Conservation (phyloP, 2,329 filamentous ascomycete genomes). For the Venturia asperata region DNA sequence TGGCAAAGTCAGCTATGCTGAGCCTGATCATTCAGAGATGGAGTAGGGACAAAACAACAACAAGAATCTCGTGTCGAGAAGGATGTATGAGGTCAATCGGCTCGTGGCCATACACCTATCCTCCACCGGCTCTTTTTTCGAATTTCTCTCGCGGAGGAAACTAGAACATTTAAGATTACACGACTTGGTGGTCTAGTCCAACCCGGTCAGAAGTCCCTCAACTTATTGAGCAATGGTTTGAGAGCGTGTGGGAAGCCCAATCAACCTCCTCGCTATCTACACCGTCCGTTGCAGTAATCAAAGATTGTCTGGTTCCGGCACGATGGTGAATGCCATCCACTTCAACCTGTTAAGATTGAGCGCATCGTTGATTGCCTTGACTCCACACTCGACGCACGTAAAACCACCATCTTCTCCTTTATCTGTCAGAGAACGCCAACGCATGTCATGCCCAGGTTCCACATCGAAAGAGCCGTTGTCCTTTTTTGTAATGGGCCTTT, state of each 20-base stretch:
- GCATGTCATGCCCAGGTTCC: neutral
- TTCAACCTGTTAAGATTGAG: neutral
- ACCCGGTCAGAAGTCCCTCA: too few species aligned
- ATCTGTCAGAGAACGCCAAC: neutral
- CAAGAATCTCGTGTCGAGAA: neutral
- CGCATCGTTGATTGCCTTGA: neutral
- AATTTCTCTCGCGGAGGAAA: too few species aligned
- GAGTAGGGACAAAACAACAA: neutral
- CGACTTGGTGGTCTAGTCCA: too few species aligned
- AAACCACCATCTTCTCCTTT: too few species aligned
- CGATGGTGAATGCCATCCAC: neutral
- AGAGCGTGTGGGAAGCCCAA: too few species aligned
- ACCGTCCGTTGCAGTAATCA: neutral
- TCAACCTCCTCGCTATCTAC: neutral
- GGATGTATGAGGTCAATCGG: neutral
- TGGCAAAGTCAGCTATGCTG: slow-evolving; percentile 11
- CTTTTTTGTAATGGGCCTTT: too few species aligned
- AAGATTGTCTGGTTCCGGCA: neutral
- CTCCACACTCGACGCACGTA: too few species aligned
- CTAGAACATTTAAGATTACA: too few species aligned
- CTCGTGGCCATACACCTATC: neutral
- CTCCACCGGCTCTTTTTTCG: neutral
- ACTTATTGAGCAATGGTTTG: too few species aligned
- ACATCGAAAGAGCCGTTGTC: too few species aligned
- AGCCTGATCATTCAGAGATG: slow-evolving; percentile 12